Base-by-base conservation (phyloP, 1,284 basidiomycete species). In the Puccinia coronata region DNA sequence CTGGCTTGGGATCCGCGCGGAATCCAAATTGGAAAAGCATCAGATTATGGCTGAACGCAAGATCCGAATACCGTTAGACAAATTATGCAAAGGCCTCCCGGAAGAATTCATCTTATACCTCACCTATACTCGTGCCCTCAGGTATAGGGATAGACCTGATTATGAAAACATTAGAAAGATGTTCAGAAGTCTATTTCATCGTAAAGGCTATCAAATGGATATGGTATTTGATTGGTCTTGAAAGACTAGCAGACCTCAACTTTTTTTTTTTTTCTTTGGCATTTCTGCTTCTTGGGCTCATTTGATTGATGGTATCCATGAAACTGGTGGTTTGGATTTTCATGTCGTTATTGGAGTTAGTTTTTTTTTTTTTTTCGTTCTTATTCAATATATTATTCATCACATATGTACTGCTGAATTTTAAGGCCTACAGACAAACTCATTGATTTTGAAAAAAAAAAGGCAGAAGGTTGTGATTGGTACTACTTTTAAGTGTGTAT, bases 201-300 rank as follows among this genome's bases (percentile, higher is more conserved):
- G 67, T 41, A 70, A 75, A 41, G 78, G 78, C 31, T 74, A 75
- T 34, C 43, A 61, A 47, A 59, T 80, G 67, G 82, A 82, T 61
- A 43, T 67, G 43, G 57, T 82, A 12, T 82, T 75, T 43, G 82
- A 82, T 67, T 82, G 82, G 82, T 70, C 79, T 16, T 79, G 67
- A 55, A 71, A 51, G 39, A n/a, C 2, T 31, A 34, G 36, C 14
- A 61, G 1, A 34, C 55, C 11, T 57, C n/a, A 25, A 25, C 28
- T 25, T 57, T 25, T 57, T 57, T 11, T 12, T 57, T 57, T n/a
- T 57, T 57, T 47, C n/a, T n/a, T n/a, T n/a, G n/a, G n/a, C n/a
- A n/a, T n/a, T n/a, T n/a, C n/a, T n/a, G n/a, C 11, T 61, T 61
- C 59, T 39, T 41, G 36, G 11, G 65, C 3, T 16, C 16, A 41